A percentile compares a stretch with the other conserved stretches of the same genome.
These are phyloP conservation scores for Ambispora gerdemannii DNA, from an alignment of 192 early-diverging fungal genomes.

Conservation along the genomic window DNA sequence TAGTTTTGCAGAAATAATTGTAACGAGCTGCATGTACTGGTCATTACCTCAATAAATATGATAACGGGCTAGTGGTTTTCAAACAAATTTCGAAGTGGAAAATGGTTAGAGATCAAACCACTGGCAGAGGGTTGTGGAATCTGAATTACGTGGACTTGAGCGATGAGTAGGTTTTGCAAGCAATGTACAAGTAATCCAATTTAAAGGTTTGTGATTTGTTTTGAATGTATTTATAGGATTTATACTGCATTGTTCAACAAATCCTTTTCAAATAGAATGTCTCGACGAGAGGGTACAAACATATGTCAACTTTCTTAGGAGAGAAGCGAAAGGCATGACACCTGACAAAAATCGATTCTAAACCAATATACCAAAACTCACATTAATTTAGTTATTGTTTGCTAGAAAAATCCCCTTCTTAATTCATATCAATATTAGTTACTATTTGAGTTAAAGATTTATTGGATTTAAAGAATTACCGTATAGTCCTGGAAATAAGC, in stretches of 20 bases:
- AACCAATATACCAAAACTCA: too few relatives aligned
- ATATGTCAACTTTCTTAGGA: slow-evolving; percentile 6
- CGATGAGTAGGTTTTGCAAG: slow-evolving; percentile 4
- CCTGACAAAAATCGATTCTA: too few relatives aligned
- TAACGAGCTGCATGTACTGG: not conserved
- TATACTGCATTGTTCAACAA: slow-evolving; percentile 1
- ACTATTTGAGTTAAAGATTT: too few relatives aligned
- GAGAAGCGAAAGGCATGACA: slow-evolving; percentile 17
- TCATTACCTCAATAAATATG: slow-evolving; percentile 3
- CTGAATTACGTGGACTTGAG: slow-evolving; percentile 14
- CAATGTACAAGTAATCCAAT: slow-evolving; percentile 21
- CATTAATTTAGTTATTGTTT: too few relatives aligned
- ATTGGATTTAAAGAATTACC: too few relatives aligned
- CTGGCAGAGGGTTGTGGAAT: not conserved
- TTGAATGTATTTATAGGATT: slow-evolving; percentile 7
- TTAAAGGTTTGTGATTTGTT: slow-evolving; percentile 23
- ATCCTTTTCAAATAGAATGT: slow-evolving; percentile 19
- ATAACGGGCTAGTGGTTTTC: slow-evolving; percentile 12
- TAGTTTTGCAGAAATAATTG: not conserved
- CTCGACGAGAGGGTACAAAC: slow-evolving; percentile 1
- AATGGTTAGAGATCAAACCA: not conserved
- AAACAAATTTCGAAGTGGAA: slow-evolving; percentile 17
- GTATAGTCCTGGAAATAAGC: too few relatives aligned
- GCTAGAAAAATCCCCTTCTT: too few relatives aligned
- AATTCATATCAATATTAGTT: too few relatives aligned